Conservation (phyloP, 306 rosid species). For the Fagus crenata region DNA sequence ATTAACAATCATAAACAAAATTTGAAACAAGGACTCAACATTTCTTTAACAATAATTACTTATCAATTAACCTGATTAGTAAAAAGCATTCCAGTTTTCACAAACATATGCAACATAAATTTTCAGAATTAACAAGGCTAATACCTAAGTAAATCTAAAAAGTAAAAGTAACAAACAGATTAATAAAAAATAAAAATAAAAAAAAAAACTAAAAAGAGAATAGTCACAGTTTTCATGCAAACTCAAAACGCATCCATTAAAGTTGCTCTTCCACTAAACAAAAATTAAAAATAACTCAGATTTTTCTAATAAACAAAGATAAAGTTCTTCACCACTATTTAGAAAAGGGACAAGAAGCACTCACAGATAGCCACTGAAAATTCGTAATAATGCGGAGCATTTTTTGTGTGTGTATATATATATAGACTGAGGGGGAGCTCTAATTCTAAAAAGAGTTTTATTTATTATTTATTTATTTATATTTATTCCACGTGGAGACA, state of each 20-base stretch:
- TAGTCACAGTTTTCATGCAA: background rate
- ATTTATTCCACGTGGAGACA: background rate
- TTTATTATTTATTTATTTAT: no score
- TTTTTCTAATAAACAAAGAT: background rate
- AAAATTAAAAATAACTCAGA: no score
- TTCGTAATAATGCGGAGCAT: background rate
- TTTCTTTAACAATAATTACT: background rate
- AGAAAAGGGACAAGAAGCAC: conserved; percentile 15
- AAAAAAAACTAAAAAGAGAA: background rate
- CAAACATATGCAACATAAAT: background rate
- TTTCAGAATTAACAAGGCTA: background rate
- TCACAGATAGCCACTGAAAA: conserved; percentile 22
- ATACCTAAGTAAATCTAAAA: background rate
- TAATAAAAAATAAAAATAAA: background rate
- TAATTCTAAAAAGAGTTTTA: no score
- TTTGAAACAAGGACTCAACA: background rate
- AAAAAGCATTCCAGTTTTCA: background rate
- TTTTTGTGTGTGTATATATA: background rate
- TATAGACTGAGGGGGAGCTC: background rate
- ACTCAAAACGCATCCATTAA: background rate
- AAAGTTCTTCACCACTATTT: background rate
- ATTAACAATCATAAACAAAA: background rate
- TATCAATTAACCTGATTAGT: background rate
- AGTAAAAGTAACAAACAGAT: background rate
- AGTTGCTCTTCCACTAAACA: background rate